Percentiles rank a stretch among this genome's conserved stretches.
phyloP scores from a whole-genome alignment of 768 basidiomycete genomes.

The Lentinula sp. region DNA sequence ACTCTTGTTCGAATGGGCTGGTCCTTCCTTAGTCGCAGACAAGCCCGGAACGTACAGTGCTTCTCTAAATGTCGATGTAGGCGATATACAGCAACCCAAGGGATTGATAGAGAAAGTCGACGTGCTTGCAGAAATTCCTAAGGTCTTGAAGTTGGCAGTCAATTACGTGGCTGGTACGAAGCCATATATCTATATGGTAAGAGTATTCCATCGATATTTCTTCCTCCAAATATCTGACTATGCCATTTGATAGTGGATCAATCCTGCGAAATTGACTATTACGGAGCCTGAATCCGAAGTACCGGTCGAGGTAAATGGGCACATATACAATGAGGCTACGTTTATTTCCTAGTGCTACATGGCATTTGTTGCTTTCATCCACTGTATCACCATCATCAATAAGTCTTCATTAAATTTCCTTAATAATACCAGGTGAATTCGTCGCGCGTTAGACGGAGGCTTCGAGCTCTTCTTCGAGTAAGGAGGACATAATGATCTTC shows the following conservation, averaged over 20 bases:
- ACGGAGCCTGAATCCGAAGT: constrained; percentile 34
- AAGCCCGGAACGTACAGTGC: constrained; percentile 52
- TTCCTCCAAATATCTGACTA: not conserved
- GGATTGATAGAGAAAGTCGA: constrained; percentile 92
- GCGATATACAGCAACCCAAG: constrained; percentile 48
- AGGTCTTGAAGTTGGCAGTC: constrained; percentile 86
- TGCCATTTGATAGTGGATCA: constrained; percentile 33
- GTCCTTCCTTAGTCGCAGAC: constrained; percentile 50
- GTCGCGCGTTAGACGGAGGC: too few species aligned
- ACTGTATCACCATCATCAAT: too few species aligned
- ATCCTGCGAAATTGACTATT: constrained; percentile 37
- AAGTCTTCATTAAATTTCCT: too few species aligned
- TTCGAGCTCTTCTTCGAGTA: too few species aligned
- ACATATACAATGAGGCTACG: constrained; percentile 83
- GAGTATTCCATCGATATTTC: constrained; percentile 23
- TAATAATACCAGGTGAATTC: not conserved
- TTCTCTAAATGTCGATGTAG: constrained; percentile 51
- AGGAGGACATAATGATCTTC: too few species aligned
- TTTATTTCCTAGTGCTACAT: constrained; percentile 58
- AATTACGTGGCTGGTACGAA: constrained; percentile 92
- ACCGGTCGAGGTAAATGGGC: constrained; percentile 54
- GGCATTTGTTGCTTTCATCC: too few species aligned
- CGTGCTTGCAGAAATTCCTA: constrained; percentile 91
- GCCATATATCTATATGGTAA: constrained; percentile 90
- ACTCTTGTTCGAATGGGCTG: constrained; percentile 76